Evolutionary conservation across 2,329 filamentous ascomycete genomes (phyloP), one percentile per base, ranked within the genome.

Genomic region (Neurospora crassa): DNA sequence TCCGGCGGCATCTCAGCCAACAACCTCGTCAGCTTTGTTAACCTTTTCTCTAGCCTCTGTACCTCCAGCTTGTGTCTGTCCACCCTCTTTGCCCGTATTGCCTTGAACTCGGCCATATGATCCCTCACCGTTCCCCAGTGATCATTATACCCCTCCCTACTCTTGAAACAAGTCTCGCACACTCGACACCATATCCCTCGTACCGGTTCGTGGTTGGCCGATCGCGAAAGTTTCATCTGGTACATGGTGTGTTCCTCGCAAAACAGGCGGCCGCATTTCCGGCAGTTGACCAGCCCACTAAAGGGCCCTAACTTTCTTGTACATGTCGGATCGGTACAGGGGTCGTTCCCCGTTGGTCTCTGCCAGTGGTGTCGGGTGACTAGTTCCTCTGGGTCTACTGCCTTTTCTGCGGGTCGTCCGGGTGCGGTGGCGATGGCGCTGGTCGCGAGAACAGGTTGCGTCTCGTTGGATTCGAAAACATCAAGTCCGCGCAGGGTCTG

Each of bases 221-320:
- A 91, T 70, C 94, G 87, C 10, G 94, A 97, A 12, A 99, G 85
- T 84, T 96, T 97, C 92, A 98, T 98, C 83, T 99, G 95, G 79
- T 98, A 99, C 94, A 99, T 97, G 69, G 96, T 98, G 80, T 99
- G 96, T 76, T 95, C 92, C 78, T 98, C 96, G 81, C 96, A 99
- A 79, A 98, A 99, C 53, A 99, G 83, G 76, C 91, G 91, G 7
- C 96, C 96, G 78, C 96, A 99, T 74, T 94, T 93, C 74, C 96
- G 88, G 81, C 96, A 99, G 80, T 99, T 97, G 77, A 99, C 90
- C 77, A 87, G 94, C 20, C 94, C 93, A 77, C 92, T 94, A 7
- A 92, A 86, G 2, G 91, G 87, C 0, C 93, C 94, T 5, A 99
- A 83, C 37, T 90, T 87, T 80, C 92, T 92, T 40, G 90, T 92